A percentile compares a stretch with the other conserved stretches of the same genome.
Conservation (phyloP, 106 monocot species). For the Platanthera zijinensis region DNA sequence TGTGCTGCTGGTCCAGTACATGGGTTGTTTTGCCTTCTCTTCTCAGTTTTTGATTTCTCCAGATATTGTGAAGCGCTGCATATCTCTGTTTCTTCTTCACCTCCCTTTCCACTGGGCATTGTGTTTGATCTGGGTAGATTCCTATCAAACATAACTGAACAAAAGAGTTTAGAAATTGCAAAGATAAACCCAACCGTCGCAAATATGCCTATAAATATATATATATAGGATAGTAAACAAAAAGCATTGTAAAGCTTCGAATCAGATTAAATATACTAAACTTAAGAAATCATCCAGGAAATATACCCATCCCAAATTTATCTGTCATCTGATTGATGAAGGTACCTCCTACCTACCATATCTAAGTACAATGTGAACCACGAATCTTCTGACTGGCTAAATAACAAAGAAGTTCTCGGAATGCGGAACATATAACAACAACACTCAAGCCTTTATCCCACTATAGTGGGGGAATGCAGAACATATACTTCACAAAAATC, state of each 20-base stretch:
- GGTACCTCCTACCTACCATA: background rate
- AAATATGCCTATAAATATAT: background rate
- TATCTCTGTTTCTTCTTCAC: conserved; percentile 26
- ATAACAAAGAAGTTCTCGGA: background rate
- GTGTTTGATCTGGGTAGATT: conserved; percentile 52
- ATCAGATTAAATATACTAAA: background rate
- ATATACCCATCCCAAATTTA: background rate
- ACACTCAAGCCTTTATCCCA: too few relatives aligned
- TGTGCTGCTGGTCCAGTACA: conserved; percentile 36
- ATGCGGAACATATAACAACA: too few relatives aligned
- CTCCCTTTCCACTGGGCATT: conserved; percentile 38
- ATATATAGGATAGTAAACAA: background rate
- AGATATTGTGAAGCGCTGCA: conserved; percentile 29
- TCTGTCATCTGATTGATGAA: background rate
- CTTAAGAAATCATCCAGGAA: background rate
- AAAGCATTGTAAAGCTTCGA: background rate
- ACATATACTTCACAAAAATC: background rate
- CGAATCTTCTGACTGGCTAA: background rate
- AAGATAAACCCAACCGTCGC: background rate
- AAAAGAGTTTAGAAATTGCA: conserved; percentile 8
- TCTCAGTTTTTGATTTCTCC: conserved; percentile 69
- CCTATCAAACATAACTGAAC: conserved; percentile 41
- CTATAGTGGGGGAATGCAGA: background rate
- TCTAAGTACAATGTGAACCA: background rate
- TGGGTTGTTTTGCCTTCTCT: conserved; percentile 18